Conservation (phyloP, 2,329 filamentous ascomycete species). For the Magnaporthiopsis poae region DNA sequence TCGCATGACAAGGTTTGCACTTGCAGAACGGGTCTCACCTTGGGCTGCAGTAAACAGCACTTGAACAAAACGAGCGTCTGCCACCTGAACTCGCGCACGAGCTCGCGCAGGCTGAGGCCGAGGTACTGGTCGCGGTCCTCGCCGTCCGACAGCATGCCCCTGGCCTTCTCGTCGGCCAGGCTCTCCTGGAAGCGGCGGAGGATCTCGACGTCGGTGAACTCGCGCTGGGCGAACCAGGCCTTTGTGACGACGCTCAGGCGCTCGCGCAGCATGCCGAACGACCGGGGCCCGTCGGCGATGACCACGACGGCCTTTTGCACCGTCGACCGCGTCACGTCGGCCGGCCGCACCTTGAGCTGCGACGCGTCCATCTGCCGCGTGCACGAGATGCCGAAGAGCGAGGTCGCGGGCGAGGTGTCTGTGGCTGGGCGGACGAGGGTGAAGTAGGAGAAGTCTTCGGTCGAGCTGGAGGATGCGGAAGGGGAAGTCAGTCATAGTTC, state of each 20-base stretch:
- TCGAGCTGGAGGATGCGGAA: constrained; percentile 43
- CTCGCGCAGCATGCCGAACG: constrained; percentile 83
- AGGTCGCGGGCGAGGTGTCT: constrained; percentile 59
- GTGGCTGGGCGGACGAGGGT: constrained; percentile 64
- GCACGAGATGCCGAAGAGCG: constrained; percentile 91
- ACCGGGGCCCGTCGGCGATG: constrained; percentile 80
- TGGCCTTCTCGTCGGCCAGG: constrained; percentile 56
- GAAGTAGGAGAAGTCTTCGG: constrained; percentile 98
- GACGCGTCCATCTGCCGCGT: constrained; percentile 81
- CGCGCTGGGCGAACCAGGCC: constrained; percentile 90
- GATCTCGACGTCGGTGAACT: constrained; percentile 88
- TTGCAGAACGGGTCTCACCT: constrained; percentile 43
- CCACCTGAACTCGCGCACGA: constrained; percentile 89
- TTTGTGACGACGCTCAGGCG: constrained; percentile 81
- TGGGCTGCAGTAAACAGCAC: constrained; percentile 84
- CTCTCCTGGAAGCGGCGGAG: constrained; percentile 85
- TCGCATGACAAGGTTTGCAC: not conserved
- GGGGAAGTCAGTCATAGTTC: not conserved
- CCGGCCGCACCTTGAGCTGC: constrained; percentile 64
- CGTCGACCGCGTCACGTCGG: constrained; percentile 90
- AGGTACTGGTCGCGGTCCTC: constrained; percentile 77
- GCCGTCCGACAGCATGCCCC: constrained; percentile 47
- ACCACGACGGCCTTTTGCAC: constrained; percentile 97
- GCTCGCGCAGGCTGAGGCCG: constrained; percentile 76
- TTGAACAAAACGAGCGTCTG: constrained; percentile 92